Base-by-base conservation (phyloP, 1,284 basidiomycete species). In the Puccinia brachypodii region DNA sequence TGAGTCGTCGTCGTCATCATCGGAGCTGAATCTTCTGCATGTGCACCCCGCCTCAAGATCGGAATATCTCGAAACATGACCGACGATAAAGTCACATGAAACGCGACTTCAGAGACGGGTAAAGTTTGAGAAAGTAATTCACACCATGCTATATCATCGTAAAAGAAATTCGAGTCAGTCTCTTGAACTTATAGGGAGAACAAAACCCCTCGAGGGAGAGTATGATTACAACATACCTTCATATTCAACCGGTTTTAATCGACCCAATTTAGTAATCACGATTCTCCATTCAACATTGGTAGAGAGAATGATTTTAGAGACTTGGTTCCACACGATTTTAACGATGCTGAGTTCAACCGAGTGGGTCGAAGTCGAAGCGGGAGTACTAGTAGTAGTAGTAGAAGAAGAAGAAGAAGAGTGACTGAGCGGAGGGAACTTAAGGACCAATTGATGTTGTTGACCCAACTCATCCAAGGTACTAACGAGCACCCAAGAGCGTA, bases 131-230 rank as follows among this genome's bases (percentile, higher is more conserved):
- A 80, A 19, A 80, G 42, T 4, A 80, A 25, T 38, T 80, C 78
- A 33, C 69, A 80, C 78, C 78, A 80, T 28, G 69, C 78, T 80
- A 38, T 38, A n/a, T n/a, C n/a, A n/a, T n/a, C n/a, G n/a, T n/a
- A n/a, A n/a, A n/a, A n/a, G n/a, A n/a, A n/a, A n/a, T n/a, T n/a
- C n/a, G n/a, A n/a, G n/a, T n/a, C n/a, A n/a, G n/a, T 9, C n/a
- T 6, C 25, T 19, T 7, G 31, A 28, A 47, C 40, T 4, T 36
- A 42, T n/a, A 40, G n/a, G 28, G 53, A 19, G 31, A 47, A 40
- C 14, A 42, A 14, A 9, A 31, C 6, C 19, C 40, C 25, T 11
- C 22, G 36, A 25, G n/a, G n/a, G n/a, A n/a, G n/a, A n/a, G n/a
- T n/a, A n/a, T n/a, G n/a, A n/a, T n/a, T n/a, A n/a, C n/a, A n/a